Percentiles rank a stretch among this genome's conserved stretches.
These are phyloP conservation scores for Syzygium grande DNA, from an alignment of 345 rosid species.

Conservation along the genomic window DNA sequence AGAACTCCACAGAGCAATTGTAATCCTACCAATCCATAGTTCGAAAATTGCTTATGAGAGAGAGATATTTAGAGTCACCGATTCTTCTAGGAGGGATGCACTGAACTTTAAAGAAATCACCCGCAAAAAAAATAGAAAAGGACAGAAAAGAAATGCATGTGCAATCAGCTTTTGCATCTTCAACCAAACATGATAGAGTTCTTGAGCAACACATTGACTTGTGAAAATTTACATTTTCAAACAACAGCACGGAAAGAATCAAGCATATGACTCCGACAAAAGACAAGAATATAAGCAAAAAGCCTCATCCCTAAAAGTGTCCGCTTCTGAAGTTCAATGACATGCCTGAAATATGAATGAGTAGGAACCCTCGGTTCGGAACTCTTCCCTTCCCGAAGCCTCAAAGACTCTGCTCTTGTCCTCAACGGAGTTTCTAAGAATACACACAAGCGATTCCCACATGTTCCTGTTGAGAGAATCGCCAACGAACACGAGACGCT, in stretches of 20 bases:
- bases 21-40: constrained; percentile 23
- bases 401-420: constrained; percentile 23
- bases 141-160: background rate
- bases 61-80: background rate
- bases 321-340: background rate
- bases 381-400: constrained; percentile 20
- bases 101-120: background rate
- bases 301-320: background rate
- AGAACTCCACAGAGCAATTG: constrained; percentile 21
- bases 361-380: constrained; percentile 17
- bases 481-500: constrained; percentile 28
- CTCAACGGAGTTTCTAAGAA: constrained; percentile 9
- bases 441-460: constrained; percentile 44
- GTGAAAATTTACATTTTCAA: background rate
- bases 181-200: background rate
- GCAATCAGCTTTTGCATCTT: background rate
- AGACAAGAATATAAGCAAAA: background rate
- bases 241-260: background rate
- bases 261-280: background rate
- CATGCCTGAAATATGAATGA: constrained; percentile 29
- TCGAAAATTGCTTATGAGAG: background rate
- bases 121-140: background rate
- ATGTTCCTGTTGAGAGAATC: constrained; percentile 42
- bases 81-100: background rate
- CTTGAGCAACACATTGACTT: background rate